Base-by-base conservation (phyloP, 225 moss, liverwort and hornwort species). In the Lunularia cruciata region DNA sequence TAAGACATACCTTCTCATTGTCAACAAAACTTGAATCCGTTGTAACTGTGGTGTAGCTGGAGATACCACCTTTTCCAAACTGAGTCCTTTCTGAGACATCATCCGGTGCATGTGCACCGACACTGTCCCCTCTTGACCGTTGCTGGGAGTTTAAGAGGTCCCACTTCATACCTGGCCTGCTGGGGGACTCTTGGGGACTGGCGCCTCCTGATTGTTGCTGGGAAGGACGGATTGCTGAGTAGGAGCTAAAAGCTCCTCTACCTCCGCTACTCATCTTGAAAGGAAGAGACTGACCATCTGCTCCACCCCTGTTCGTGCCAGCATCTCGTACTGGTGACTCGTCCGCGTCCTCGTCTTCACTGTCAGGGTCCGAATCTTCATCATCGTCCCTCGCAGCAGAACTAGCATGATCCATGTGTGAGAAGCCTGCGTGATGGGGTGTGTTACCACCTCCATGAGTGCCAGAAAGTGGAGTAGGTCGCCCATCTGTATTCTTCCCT, bases 191-290 rank as follows among this genome's bases (percentile, higher is more conserved):
- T 34, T 73, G 74, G 45, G 76, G 71, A 63, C 78, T 76, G 46
- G 48, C 60, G 42, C 59, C 84, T 27, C 75, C 78, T 53, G 71
- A 73, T 31, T 63, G 70, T 28, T 60, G 75, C 36, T 67, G 68
- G 6, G 78, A 70, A 57, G 75, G 49, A 61, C 81, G 60, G 46
- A 74, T 48, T 42, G 84, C 66, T 45, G 77, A 57, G 57, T 77
- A 80, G 33, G 72, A 75, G 56, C 80, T 69, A 6, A 66, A 68
- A 45, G 87, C 78, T 58, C 76, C 79, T 76, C 78, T 73, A 63
- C 75, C 71, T 51, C 77, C 77, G 47, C 60, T 62, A 48, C 36
- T 64, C 77, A 70, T 75, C 39, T 83, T 84, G 18, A 76, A 74
- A 28, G 67, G 72, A 71, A 58, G 72, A 56, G 71, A 78, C 46